Evolutionary conservation across 164 flowering plant genomes (phyloP).

Genomic region (Euptelea pleiosperma): DNA sequence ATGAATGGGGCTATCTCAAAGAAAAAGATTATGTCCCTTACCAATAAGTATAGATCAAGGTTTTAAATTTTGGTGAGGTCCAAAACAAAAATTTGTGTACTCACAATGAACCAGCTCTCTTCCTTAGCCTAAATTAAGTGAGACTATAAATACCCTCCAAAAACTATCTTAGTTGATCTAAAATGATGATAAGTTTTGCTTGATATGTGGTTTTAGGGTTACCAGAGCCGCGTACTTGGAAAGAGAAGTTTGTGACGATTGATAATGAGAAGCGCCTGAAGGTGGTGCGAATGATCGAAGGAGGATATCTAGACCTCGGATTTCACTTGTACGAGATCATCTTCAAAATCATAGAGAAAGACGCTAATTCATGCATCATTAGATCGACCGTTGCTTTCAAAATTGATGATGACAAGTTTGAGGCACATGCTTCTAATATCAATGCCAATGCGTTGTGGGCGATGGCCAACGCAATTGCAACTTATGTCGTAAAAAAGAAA

Average conservation of each 20-base stretch:
- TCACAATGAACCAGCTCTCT: no score
- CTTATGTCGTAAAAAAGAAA: neutral
- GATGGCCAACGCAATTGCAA: neutral
- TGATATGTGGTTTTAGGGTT: neutral
- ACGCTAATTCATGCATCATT: neutral
- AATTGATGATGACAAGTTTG: neutral
- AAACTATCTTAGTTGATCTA: no score
- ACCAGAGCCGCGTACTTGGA: neutral
- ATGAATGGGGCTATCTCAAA: no score
- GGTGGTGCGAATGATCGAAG: neutral
- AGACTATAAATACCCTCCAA: no score
- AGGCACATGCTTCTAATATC: neutral
- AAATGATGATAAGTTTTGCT: no score
- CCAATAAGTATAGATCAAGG: no score
- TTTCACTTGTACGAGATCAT: neutral
- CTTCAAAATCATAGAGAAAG: slow-evolving; percentile 2
- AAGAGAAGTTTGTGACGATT: neutral
- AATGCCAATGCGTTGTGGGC: neutral
- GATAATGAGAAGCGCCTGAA: neutral
- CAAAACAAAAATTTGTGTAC: no score
- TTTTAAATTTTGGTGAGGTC: no score
- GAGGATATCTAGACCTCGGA: neutral
- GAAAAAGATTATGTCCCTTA: no score
- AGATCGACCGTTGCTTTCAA: no score
- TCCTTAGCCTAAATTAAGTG: no score